phyloP scores from a whole-genome alignment of 2,329 filamentous ascomycete genomes.

The Cladobotryum mycophilum region DNA sequence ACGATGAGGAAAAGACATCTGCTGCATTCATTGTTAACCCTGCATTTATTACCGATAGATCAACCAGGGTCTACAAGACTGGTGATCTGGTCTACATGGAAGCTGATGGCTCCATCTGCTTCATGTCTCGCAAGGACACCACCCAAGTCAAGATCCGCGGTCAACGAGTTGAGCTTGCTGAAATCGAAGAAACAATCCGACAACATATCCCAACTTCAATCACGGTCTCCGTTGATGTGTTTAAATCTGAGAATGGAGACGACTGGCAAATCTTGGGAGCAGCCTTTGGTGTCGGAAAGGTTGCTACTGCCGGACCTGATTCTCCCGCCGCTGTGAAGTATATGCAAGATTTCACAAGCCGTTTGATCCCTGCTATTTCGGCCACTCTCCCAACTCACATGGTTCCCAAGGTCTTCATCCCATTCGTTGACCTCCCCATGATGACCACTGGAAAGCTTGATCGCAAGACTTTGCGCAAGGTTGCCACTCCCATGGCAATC shows the following conservation, averaged over 20 bases:
- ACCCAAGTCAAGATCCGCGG: not conserved
- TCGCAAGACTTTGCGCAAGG: not conserved
- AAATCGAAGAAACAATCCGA: too few relatives aligned
- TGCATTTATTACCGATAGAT: not conserved
- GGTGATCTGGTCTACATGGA: not conserved
- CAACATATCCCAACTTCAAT: too few relatives aligned
- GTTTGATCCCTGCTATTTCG: too few relatives aligned
- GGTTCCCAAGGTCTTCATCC: not conserved
- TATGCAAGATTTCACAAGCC: too few relatives aligned
- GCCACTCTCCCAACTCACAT: slow-evolving; percentile 18
- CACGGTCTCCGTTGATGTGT: too few relatives aligned
- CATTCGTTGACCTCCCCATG: not conserved
- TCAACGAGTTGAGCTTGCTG: not conserved
- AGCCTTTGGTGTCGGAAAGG: too few relatives aligned
- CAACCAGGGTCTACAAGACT: not conserved
- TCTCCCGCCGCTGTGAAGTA: not conserved
- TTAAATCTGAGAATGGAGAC: too few relatives aligned
- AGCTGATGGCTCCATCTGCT: not conserved
- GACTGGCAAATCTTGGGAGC: too few relatives aligned
- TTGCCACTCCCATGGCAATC: not conserved
- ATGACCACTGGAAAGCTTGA: not conserved
- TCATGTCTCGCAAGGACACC: not conserved
- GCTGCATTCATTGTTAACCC: not conserved
- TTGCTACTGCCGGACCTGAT: too few relatives aligned
- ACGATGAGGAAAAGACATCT: not conserved